phyloP scores from a whole-genome alignment of 306 rosid genomes.

The Fragaria ananassa region DNA sequence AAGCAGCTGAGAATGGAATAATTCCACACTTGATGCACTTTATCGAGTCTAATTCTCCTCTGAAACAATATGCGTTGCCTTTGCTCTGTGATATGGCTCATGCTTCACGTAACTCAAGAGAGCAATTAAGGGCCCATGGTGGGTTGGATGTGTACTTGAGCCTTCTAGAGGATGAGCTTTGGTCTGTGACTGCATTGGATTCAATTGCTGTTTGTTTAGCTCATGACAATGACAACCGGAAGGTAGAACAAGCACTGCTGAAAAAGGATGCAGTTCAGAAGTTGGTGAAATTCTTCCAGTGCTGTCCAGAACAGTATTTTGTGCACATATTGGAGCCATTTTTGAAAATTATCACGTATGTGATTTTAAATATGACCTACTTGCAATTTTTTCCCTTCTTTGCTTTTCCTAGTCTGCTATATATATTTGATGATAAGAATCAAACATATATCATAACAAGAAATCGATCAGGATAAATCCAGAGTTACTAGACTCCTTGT shows the following conservation, averaged over 20 bases:
- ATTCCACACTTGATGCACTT: slow-evolving; percentile 96
- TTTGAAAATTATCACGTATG: slow-evolving; percentile 95
- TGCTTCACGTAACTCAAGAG: slow-evolving; percentile 98
- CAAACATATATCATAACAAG: too few relatives aligned
- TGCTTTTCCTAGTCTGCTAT: background rate
- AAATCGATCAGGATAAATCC: too few relatives aligned
- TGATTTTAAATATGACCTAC: slow-evolving; percentile 16
- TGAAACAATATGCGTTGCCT: slow-evolving; percentile 87
- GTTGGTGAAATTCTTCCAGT: slow-evolving; percentile 93
- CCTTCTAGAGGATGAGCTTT: slow-evolving; percentile 89
- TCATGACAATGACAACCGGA: slow-evolving; percentile 88
- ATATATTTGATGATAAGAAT: background rate
- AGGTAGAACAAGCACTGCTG: slow-evolving; percentile 91
- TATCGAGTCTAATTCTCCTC: slow-evolving; percentile 83
- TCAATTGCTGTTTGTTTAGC: slow-evolving; percentile 97
- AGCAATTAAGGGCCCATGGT: slow-evolving; percentile 98
- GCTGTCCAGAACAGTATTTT: slow-evolving; percentile 94
- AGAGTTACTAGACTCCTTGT: too few relatives aligned
- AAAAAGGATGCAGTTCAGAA: slow-evolving; percentile 93
- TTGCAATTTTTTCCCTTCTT: background rate
- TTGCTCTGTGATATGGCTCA: slow-evolving; percentile 98
- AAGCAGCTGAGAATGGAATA: slow-evolving; percentile 99
- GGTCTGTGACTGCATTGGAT: slow-evolving; percentile 98
- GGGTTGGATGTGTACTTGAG: slow-evolving; percentile 95
- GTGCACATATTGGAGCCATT: slow-evolving; percentile 97